Base-by-base conservation (phyloP, 345 rosid species). In the Diplotaxis tenuifolia region DNA sequence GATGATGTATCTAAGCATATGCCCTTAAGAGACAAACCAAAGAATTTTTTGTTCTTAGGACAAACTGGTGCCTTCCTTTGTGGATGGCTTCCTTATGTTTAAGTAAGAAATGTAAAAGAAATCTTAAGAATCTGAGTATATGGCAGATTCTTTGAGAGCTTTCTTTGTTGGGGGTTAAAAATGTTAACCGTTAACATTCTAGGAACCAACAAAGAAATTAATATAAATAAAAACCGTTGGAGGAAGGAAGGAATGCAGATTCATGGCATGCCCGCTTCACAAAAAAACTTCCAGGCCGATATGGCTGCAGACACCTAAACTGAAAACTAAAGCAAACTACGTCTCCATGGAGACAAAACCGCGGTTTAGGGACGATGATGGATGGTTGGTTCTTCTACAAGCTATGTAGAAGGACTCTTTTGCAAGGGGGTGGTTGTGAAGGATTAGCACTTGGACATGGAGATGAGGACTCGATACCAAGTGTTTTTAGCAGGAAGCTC, bases 381-480 rank as follows among this genome's bases (percentile, higher is more conserved):
- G 31, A n/a, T 15, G 62, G 32, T n/a, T 73, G 70, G 65, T 25
- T 50, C 45, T 56, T 55, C 84, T 78, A 94, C 81, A 94, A 86
- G 82, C 97, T 91, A 67, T 87, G 95, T 45, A 94, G 97, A 73
- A 94, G 97, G 80, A 89, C 95, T 81, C 98, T 83, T 85, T 86
- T 89, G 96, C 98, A 94, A 75, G 87, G 83, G 5, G 98, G 98
- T 74, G 91, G 92, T 69, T 85, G 83, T 57, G 84, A 72, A 74
- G 83, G 79, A 83, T 82, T 89, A 53, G 77, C 76, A 72, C 71
- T 82, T 69, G 88, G 87, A 79, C 85, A 80, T 62, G 89, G 82
- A 29, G 84, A 83, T 63, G 89, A 90, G 29, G 97, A 84, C 75
- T 89, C 98, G 29, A 84, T 84, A 73, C 96, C 97, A 4, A 94